Base-by-base conservation (phyloP, 164 flowering plant genomes). In the Kalanchoe fedtschenkoi region DNA sequence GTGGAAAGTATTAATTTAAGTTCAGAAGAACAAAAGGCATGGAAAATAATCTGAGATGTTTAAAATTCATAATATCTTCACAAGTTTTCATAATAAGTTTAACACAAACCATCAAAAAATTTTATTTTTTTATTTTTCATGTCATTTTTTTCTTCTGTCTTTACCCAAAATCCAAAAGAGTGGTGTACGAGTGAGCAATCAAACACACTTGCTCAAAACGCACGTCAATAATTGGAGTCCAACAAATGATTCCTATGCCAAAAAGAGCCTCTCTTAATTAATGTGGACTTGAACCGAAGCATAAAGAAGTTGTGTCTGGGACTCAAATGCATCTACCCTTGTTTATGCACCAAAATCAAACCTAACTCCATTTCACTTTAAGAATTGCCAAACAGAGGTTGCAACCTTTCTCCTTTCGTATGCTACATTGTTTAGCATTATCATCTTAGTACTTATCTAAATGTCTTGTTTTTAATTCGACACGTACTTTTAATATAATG, bases 191-290 rank as follows among this genome's bases (percentile, higher is more conserved):
- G 56, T 51, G 32, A 26, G 56, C 55, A 47, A 47, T 28, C 55
- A 47, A 47, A 51, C 56, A 51, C 56, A 24, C 56, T 51, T 51
- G 56, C 33, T 26, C 32, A 51, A 51, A n/a, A 26, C 26, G 30
- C 16, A 26, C 56, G 32, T 9, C 56, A 51, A 51, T 51, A 51
- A 51, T 24, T 51, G 56, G 56, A 17, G 32, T 26, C 55, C 55
- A 47, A 47, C 55, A 47, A 22, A 10, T 47, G 22, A 22, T 47
- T 28, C 56, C 32, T 47, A 47, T 47, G 29, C 30, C 55, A 47
- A 47, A 8, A 51, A 26, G 6, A 26, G 11, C 26, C 14, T 26
- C 26, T 26, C 11, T 51, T 51, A 47, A 47, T 47, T 22, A 51
- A 51, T 26, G 56, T 24, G 56, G 56, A 51, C 56, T 24, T 22